phyloP scores from a whole-genome alignment of 345 rosid species.

The Boechera stricta region DNA sequence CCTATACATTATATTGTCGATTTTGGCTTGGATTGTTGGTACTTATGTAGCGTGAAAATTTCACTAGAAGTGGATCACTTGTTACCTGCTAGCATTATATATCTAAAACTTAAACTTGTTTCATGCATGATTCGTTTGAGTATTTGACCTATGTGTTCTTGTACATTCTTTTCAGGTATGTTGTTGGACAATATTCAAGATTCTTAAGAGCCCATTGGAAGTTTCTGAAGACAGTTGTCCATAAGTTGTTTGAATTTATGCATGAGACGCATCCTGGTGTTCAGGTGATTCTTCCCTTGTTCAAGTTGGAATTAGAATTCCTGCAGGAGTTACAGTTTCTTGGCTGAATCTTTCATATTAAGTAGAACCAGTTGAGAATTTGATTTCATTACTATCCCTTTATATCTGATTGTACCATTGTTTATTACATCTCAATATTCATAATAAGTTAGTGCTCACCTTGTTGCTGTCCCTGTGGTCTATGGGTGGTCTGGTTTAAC shows the following conservation, averaged over 20 bases:
- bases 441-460: neutral
- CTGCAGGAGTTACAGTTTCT: neutral
- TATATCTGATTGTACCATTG: slow-evolving; percentile 3
- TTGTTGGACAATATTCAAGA: slow-evolving; percentile 98
- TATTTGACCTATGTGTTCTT: slow-evolving; percentile 20
- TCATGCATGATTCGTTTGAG: slow-evolving; percentile 25
- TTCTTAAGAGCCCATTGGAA: slow-evolving; percentile 99
- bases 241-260: slow-evolving; percentile 98
- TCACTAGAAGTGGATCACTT: slow-evolving; percentile 8
- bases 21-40: slow-evolving; percentile 14
- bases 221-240: slow-evolving; percentile 95
- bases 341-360: slow-evolving; percentile 29
- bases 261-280: slow-evolving; percentile 99
- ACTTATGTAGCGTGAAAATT: slow-evolving; percentile 15
- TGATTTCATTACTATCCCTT: slow-evolving; percentile 12
- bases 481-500: neutral
- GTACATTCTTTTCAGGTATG: slow-evolving; percentile 73
- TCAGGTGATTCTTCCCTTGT: slow-evolving; percentile 61
- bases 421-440: slow-evolving; percentile 4
- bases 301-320: slow-evolving; percentile 7
- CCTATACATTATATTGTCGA: neutral
- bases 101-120: slow-evolving; percentile 13
- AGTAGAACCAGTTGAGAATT: slow-evolving; percentile 3
- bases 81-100: slow-evolving; percentile 17
- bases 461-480: slow-evolving; percentile 2